These are phyloP conservation scores for Filobasidium uniguttulatum DNA, from an alignment of 1,284 basidiomycete species.

Conservation along the genomic window DNA sequence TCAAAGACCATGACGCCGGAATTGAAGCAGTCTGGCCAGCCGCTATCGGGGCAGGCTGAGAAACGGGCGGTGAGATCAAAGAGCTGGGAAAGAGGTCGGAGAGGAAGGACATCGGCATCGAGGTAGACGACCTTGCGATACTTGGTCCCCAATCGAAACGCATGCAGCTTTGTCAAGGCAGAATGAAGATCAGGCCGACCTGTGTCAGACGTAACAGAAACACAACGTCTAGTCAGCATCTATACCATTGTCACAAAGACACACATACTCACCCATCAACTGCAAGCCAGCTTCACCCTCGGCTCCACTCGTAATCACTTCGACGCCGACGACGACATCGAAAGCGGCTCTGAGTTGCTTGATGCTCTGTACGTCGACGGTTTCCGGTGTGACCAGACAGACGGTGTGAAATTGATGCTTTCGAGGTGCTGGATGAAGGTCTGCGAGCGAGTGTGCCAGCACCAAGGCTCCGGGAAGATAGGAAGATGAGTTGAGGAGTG, in stretches of 20 bases:
- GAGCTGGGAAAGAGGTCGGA: conserved; percentile 75
- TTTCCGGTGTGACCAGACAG: conserved; percentile 85
- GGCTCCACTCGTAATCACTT: conserved; percentile 53
- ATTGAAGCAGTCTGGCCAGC: conserved; percentile 99
- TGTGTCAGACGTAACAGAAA: conserved; percentile 28
- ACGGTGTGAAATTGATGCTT: conserved; percentile 64
- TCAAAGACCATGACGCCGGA: conserved; percentile 82
- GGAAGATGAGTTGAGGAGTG: conserved; percentile 73
- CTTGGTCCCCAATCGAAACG: conserved; percentile 68
- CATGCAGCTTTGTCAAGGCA: conserved; percentile 88
- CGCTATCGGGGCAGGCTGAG: conserved; percentile 84
- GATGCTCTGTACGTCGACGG: conserved; percentile 72
- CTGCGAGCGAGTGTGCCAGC: conserved; percentile 64
- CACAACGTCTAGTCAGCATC: background rate
- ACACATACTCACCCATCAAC: conserved; percentile 58
- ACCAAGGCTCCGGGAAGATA: conserved; percentile 89
- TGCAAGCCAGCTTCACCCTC: conserved; percentile 47
- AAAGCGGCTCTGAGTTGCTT: conserved; percentile 67
- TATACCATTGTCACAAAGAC: background rate
- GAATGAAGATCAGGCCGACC: conserved; percentile 83
- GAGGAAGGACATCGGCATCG: conserved; percentile 87
- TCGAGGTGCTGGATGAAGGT: conserved; percentile 52
- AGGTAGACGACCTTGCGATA: conserved; percentile 85
- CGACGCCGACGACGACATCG: conserved; percentile 78
- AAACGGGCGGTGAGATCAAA: conserved; percentile 49